Evolutionary conservation across 306 rosid species (phyloP), one percentile per base, ranked within the genome.

Genomic region (Corylus avellana): DNA sequence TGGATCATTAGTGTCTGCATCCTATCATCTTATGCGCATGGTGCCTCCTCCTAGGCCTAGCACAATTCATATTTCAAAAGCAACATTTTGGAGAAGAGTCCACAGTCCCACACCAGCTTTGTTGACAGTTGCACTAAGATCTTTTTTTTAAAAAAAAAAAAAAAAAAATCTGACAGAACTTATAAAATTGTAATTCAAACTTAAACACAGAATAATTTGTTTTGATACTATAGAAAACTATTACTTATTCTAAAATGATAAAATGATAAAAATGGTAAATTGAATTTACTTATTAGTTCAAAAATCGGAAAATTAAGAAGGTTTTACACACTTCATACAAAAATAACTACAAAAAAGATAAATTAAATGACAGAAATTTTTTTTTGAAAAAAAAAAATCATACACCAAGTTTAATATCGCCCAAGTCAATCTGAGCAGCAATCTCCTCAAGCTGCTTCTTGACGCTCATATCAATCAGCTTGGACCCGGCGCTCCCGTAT

Each of bases 381-480:
- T 32, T 32, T 32, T 32, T 32, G n/a, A n/a, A n/a, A n/a, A n/a
- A n/a, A n/a, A n/a, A 37, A 22, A 25, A 5, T 81, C 78, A 92
- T 70, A 76, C 85, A 22, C 85, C 37, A 44, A 95, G 88, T 74
- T 77, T 46, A 70, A 95, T 84, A 50, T 91, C 97, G 57, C 92
- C 91, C 80, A 92, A 73, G 59, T 93, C 98, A 68, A 95, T 85
- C 89, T 93, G 93, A 71, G 92, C 84, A 74, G 97, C 96, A 66
- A 95, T 93, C 12, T 95, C 99, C 81, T 93, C 97, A 0, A 95
- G 87, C 82, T 95, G 97, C 82, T 89, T 95, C 96, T 85, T 91
- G 22, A 95, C 98, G 46, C 99, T 95, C 96, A 95, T 76, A 42
- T 95, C 98, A 84, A 95, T 90, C 67, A 95, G 79, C 74, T 93